Conservation (phyloP, 2,329 filamentous ascomycete species). For the Diaporthe caulivora region DNA sequence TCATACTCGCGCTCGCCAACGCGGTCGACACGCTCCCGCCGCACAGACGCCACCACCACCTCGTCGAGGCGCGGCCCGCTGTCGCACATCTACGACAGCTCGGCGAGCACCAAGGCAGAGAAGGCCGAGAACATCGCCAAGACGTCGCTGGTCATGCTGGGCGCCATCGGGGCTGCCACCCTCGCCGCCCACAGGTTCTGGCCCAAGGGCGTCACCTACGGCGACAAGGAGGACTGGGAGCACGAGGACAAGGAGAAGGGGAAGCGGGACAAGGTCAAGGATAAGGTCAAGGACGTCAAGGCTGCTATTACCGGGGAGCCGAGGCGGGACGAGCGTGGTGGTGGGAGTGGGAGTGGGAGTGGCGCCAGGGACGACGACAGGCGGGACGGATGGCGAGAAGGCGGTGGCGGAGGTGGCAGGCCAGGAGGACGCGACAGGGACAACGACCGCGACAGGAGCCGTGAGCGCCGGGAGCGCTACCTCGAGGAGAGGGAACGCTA, state of each 20-base stretch:
- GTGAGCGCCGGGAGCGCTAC: slow-evolving; percentile 27
- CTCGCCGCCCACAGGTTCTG: slow-evolving; percentile 53
- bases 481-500: slow-evolving; percentile 27
- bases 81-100: slow-evolving; percentile 22
- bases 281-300: slow-evolving; percentile 34
- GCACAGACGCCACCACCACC: background rate
- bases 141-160: slow-evolving; percentile 53
- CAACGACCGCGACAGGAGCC: slow-evolving; percentile 29
- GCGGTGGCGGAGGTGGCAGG: background rate
- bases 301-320: slow-evolving; percentile 24
- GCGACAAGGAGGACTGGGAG: slow-evolving; percentile 54
- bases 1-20: slow-evolving; percentile 29
- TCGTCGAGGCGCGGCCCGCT: slow-evolving; percentile 7
- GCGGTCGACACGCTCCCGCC: slow-evolving; percentile 22
- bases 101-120: slow-evolving; percentile 30
- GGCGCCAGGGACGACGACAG: slow-evolving; percentile 10
- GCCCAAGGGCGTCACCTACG: slow-evolving; percentile 54
- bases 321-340: slow-evolving; percentile 33
- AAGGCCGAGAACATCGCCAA: slow-evolving; percentile 46
- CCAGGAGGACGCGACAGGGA: background rate
- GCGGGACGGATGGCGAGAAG: slow-evolving; percentile 29
- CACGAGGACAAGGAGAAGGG: slow-evolving; percentile 37
- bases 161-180: slow-evolving; percentile 52
- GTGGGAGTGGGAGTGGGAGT: background rate
- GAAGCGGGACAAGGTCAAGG: slow-evolving; percentile 34